phyloP scores from a whole-genome alignment of 768 basidiomycete species.

The Mycena kentingensis region DNA sequence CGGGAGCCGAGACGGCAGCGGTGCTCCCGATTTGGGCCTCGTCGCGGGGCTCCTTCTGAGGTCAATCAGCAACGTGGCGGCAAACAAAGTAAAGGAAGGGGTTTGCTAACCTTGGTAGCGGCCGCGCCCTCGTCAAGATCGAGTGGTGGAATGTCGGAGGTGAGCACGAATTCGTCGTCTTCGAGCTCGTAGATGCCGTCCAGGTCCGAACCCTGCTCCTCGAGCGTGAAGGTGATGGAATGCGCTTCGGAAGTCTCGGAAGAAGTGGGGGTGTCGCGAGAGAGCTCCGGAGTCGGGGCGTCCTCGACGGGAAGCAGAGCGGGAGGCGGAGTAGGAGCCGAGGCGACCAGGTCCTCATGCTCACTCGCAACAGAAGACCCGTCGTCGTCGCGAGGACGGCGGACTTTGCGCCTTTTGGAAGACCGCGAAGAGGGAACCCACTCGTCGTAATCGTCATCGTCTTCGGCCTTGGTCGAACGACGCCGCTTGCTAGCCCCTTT shows the following conservation, averaged over 20 bases:
- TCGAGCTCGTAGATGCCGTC: no score
- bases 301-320: background rate
- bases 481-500: constrained; percentile 36
- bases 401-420: constrained; percentile 12
- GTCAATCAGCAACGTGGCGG: no score
- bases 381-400: background rate
- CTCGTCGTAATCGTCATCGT: constrained; percentile 38
- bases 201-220: background rate
- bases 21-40: no score
- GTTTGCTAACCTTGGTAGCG: constrained; percentile 6
- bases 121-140: constrained; percentile 26
- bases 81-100: no score
- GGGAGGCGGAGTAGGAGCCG: background rate
- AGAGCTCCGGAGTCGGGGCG: constrained; percentile 14
- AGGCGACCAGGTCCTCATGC: background rate
- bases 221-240: background rate
- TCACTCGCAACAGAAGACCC: background rate
- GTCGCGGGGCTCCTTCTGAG: no score
- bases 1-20: background rate
- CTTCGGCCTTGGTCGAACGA: no score
- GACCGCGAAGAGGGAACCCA: constrained; percentile 28
- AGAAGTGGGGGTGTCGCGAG: constrained; percentile 7
- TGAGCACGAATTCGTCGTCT: constrained; percentile 34
- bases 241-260: constrained; percentile 12
- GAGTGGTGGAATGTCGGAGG: constrained; percentile 37